Base-by-base conservation (phyloP, 495 filamentous ascomycete species). In the Aspergillus heteromorphus region DNA sequence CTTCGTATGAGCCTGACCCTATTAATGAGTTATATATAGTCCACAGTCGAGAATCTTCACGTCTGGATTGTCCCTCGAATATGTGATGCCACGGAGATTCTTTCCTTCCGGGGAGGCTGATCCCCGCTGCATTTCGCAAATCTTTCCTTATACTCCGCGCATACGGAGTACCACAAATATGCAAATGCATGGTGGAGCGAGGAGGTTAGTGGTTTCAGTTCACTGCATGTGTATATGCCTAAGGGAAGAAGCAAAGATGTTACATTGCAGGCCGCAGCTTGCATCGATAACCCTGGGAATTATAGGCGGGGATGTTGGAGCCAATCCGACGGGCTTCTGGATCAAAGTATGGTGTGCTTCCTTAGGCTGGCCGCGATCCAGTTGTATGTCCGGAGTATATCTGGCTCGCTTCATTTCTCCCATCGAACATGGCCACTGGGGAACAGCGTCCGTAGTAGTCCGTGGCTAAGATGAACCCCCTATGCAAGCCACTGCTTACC, bases 231-330 rank as follows among this genome's bases (percentile, higher is more conserved):
- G 18, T 25, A 16, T 50, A 19, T 50, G 38, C 30, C 48, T 50
- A 40, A 50, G 13, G 34, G 19, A 40, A 40, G 40, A 50, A 50
- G 18, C 6, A 40, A 40, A 40, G 23, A 21, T 40, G 48, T 50
- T 50, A 40, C 31, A 50, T 50, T 40, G 34, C 34, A 38, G 34
- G n/a, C n/a, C n/a, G n/a, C n/a, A 38, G 34, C 34, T 38, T 38
- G 34, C 34, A 38, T n/a, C 10, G 34, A 2, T 38, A 38, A 38
- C 5, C 34, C 34, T 38, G 34, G 11, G 11, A 13, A n/a, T 13
- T 9, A 38, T 38, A 38, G 34, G 34, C 34, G 10, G 5, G 34
- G 34, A 38, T 38, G 34, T 13, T 38, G 5, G 34, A 38, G 34
- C 34, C 34, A 38, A 14, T 14, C 34, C n/a, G 11, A n/a, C 34